A percentile compares a stretch with the other conserved stretches of the same genome.
These are phyloP conservation scores for Rhizophagus clarus DNA, from an alignment of 192 early-diverging fungal species.

Conservation along the genomic window DNA sequence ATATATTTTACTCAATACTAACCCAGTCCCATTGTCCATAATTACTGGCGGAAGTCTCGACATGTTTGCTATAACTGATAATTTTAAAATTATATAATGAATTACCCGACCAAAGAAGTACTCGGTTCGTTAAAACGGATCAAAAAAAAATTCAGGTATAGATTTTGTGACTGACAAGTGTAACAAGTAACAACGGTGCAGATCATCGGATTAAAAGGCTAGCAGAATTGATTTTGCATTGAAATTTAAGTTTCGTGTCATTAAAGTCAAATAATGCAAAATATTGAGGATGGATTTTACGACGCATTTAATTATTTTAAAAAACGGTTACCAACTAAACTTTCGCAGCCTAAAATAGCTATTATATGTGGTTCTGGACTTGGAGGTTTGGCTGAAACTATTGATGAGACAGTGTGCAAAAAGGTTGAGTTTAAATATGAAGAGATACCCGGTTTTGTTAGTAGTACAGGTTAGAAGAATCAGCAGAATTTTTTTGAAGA, in stretches of 20 bases:
- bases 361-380: conserved; percentile 87
- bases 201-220: no score
- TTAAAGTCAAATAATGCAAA: no score
- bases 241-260: no score
- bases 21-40: conserved; percentile 99
- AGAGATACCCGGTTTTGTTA: conserved; percentile 85
- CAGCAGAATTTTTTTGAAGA: not conserved
- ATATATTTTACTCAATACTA: conserved; percentile 28
- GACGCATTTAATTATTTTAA: not conserved
- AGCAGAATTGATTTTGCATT: no score
- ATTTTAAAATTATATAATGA: no score
- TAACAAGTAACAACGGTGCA: no score
- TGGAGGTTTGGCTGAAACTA: conserved; percentile 73
- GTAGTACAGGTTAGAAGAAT: conserved; percentile 62
- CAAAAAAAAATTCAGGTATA: no score
- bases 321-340: conserved; percentile 33
- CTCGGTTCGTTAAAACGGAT: no score
- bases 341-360: conserved; percentile 62
- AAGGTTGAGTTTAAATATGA: conserved; percentile 69
- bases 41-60: conserved; percentile 77
- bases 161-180: no score
- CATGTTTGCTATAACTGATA: conserved; percentile 33
- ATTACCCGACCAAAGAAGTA: no score
- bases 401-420: conserved; percentile 46
- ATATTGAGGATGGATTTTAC: not conserved